Conservation (phyloP, 345 rosid species). For the Cochlearia excelsa region DNA sequence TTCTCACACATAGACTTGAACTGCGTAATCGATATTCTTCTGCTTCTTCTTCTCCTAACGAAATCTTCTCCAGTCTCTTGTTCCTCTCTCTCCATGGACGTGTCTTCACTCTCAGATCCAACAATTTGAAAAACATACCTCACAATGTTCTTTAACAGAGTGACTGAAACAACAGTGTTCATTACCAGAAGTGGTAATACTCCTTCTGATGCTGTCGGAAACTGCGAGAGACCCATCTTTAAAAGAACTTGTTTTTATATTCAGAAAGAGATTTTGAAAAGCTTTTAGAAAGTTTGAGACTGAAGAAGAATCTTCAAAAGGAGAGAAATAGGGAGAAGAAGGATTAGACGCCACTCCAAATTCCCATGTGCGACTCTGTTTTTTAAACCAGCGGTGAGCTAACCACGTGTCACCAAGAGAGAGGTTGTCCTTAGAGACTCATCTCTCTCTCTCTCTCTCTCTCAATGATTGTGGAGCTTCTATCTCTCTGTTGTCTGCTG, state of each 20-base stretch:
- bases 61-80: slow-evolving; percentile 29
- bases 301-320: not conserved
- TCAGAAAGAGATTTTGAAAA: not conserved
- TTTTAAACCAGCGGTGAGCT: slow-evolving; percentile 26
- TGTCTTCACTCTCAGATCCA: slow-evolving; percentile 15
- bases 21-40: slow-evolving; percentile 49
- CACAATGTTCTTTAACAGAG: slow-evolving; percentile 54
- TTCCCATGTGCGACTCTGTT: slow-evolving; percentile 28
- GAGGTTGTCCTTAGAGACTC: slow-evolving; percentile 29
- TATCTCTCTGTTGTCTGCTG: not conserved
- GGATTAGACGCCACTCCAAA: slow-evolving; percentile 25
- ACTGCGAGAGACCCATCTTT: slow-evolving; percentile 70
- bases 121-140: slow-evolving; percentile 48
- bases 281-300: slow-evolving; percentile 12
- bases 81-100: slow-evolving; percentile 21
- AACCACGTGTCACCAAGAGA: slow-evolving; percentile 49
- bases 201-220: slow-evolving; percentile 59
- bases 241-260: not conserved
- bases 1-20: slow-evolving; percentile 46
- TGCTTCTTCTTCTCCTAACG: slow-evolving; percentile 39
- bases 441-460: slow-evolving; percentile 7
- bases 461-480: slow-evolving; percentile 22
- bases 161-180: slow-evolving; percentile 58
- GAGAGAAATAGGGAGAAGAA: slow-evolving; percentile 12
- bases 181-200: slow-evolving; percentile 61